Evolutionary conservation across 345 rosid genomes (phyloP).

Genomic region (Acer campestre): DNA sequence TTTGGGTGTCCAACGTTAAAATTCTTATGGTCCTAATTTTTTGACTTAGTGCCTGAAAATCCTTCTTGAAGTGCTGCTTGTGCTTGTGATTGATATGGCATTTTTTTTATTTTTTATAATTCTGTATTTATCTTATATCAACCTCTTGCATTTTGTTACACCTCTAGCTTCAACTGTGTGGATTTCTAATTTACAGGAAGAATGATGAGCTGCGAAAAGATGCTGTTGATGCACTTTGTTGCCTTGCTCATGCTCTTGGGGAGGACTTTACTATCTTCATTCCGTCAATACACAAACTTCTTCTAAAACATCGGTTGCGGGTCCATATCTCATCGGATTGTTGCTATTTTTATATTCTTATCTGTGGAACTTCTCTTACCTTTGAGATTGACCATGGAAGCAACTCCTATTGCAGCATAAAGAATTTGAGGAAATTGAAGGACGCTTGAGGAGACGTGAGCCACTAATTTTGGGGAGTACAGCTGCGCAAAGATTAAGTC

Average conservation of each 20-base stretch:
- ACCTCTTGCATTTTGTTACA: background rate
- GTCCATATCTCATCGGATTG: constrained; percentile 34
- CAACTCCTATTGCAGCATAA: constrained; percentile 66
- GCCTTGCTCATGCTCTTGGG: constrained; percentile 97
- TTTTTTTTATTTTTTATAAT: background rate
- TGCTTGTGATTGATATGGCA: background rate
- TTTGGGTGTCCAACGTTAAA: background rate
- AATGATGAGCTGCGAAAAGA: constrained; percentile 90
- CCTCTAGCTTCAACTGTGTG: background rate
- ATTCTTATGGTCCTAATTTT: background rate
- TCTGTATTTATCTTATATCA: background rate
- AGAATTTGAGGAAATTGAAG: constrained; percentile 95
- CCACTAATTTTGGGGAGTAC: constrained; percentile 83
- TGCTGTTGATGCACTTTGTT: constrained; percentile 96
- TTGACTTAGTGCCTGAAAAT: background rate
- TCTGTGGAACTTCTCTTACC: constrained; percentile 4
- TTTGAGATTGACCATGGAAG: constrained; percentile 3
- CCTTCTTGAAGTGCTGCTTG: background rate
- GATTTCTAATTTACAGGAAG: constrained; percentile 51
- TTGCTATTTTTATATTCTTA: background rate
- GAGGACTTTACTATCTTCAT: constrained; percentile 96
- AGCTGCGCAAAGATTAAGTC: constrained; percentile 81
- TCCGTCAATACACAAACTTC: constrained; percentile 87
- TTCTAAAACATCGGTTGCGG: constrained; percentile 72
- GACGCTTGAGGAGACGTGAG: constrained; percentile 73